Evolutionary conservation across 768 basidiomycete genomes (phyloP), one percentile per base, ranked within the genome.

Genomic region (Chalciporus piperatus): DNA sequence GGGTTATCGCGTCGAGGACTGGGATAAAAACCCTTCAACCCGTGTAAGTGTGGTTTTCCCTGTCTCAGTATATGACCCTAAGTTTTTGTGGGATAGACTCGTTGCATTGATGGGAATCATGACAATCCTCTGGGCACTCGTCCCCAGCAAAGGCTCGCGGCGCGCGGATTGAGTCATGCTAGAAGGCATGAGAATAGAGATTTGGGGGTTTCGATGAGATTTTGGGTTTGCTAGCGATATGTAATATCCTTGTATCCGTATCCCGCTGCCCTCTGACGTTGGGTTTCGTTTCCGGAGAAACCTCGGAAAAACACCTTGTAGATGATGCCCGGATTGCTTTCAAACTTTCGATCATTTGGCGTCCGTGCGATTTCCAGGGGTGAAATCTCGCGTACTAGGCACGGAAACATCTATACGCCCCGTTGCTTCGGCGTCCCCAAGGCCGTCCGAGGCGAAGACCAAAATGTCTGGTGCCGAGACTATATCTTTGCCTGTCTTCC

Each of bases 1-100:
- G 88, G 20, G 76, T 82, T 2, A 76, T 91, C 22, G 79, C 88
- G 6, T 74, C 75, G 22, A 81, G 74, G 52, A 78, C 81, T 35
- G 87, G 78, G 0, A 81, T 81, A 32, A 57, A 56, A 13, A 62
- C 66, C 11, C 50, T 80, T 51, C 76, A 77, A 55, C 67, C 67
- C 12, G 16, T 69, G 67, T 68, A 50, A 48, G 67, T 58, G 27
- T 23, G 6, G 27, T 25, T 2, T 1, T 20, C 28, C 16, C 16
- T 10, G 22, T 45, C 30, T 12, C 3, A 12, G 1, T 0, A 10
- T 22, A 6, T 23, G 2, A 3, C n/a, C 40, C 44, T 59, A 0
- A 56, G 17, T 1, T 1, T 3, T 22, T 2, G 9, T 11, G n/a
- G 22, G 17, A 22, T 13, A 68, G 67, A 38, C 51, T 68, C 2